Conservation (phyloP, 2,329 filamentous ascomycete genomes). For the Phyllosticta citriasiana region DNA sequence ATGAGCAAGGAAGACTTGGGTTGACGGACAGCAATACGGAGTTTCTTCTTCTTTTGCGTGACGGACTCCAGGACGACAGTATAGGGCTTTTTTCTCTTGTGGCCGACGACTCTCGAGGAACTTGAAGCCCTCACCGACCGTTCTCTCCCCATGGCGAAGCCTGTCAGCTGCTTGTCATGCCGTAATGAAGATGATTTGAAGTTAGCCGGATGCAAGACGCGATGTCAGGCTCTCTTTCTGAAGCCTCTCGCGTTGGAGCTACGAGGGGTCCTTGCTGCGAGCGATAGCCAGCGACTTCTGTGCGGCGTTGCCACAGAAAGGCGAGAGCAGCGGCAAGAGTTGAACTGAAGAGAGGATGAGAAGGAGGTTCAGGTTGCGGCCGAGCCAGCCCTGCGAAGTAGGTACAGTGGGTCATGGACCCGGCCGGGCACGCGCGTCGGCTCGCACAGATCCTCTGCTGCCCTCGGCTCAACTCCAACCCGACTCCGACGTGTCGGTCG, state of each 20-base stretch:
- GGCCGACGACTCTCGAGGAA: not conserved
- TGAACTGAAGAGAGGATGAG: not conserved
- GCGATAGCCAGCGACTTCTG: not conserved
- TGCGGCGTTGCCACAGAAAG: not conserved
- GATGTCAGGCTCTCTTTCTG: not conserved
- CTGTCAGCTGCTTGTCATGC: not conserved
- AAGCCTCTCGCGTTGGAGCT: not conserved
- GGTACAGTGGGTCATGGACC: too few species aligned
- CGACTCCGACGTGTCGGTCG: not conserved
- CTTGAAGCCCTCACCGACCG: not conserved
- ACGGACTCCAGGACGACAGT: conserved; percentile 50
- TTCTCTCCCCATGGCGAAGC: not conserved
- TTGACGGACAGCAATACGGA: conserved; percentile 39
- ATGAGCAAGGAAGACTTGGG: conserved; percentile 2
- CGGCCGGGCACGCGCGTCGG: not conserved
- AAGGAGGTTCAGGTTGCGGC: not conserved
- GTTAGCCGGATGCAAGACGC: not conserved
- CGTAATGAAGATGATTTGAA: not conserved
- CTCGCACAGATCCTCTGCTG: not conserved
- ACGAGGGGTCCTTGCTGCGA: not conserved
- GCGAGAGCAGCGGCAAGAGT: not conserved
- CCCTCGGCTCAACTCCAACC: not conserved
- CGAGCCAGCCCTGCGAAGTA: not conserved
- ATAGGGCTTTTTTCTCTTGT: conserved; percentile 31
- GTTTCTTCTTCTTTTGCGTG: conserved; percentile 50